These are phyloP conservation scores for Adansonia grandidieri DNA, from an alignment of 441 rosid genomes.

Conservation along the genomic window DNA sequence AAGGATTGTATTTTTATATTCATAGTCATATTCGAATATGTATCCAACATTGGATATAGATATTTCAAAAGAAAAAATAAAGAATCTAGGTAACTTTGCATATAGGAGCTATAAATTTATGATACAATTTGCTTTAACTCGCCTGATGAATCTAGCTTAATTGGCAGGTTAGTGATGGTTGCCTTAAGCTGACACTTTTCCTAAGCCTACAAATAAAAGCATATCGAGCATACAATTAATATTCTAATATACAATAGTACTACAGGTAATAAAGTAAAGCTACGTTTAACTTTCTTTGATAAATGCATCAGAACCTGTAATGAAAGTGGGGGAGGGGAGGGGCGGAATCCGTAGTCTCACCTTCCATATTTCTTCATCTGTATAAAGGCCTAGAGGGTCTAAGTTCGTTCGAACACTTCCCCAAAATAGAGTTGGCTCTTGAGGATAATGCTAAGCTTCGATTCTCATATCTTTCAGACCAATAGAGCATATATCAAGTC, in stretches of 20 bases:
- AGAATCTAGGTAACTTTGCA: background rate
- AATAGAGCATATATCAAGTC: conserved; percentile 67
- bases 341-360: conserved; percentile 33
- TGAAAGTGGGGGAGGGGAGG: too few species aligned
- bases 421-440: conserved; percentile 79
- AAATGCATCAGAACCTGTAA: background rate
- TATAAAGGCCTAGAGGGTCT: conserved; percentile 78
- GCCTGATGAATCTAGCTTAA: conserved; percentile 79
- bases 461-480: conserved; percentile 81
- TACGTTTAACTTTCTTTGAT: background rate
- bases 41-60: too few species aligned
- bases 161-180: conserved; percentile 35
- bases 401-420: conserved; percentile 79
- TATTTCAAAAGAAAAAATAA: too few species aligned
- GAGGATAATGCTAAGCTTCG: conserved; percentile 93
- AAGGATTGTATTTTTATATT: too few species aligned
- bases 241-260: background rate
- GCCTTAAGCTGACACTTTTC: conserved; percentile 28
- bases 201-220: conserved; percentile 53
- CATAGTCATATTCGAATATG: too few species aligned
- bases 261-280: background rate
- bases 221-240: background rate
- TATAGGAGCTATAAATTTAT: background rate
- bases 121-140: background rate
- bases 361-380: conserved; percentile 81